phyloP scores from a whole-genome alignment of 139 green algal species.

The Mychonastes homosphaera region DNA sequence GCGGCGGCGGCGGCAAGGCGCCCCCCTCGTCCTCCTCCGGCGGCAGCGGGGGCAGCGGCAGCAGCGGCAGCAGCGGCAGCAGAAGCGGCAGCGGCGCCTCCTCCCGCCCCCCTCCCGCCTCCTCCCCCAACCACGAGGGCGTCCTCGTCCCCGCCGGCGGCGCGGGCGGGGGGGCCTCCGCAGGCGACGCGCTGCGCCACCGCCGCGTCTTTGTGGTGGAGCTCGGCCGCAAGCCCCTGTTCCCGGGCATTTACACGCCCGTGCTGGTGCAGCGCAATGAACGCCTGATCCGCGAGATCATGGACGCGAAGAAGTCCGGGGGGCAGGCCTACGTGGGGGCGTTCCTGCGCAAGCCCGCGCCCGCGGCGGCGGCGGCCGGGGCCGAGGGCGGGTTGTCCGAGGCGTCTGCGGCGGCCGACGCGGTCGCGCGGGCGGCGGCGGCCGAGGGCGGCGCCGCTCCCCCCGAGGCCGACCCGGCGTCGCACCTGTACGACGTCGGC shows the following conservation, averaged over 20 bases:
- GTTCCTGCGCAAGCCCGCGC: constrained; percentile 54
- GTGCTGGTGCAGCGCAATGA: constrained; percentile 62
- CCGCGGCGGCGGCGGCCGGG: constrained; percentile 11
- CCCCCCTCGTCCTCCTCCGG: no score
- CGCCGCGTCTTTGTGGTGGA: constrained; percentile 61
- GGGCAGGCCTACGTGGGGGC: constrained; percentile 84
- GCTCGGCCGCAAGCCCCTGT: constrained; percentile 62
- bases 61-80: no score
- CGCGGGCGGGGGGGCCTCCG: no score
- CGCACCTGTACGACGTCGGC: constrained; percentile 65
- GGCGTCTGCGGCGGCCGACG: not conserved
- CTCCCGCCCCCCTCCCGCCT: no score
- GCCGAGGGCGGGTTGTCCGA: not conserved
- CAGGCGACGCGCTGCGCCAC: no score
- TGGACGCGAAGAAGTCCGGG: constrained; percentile 53
- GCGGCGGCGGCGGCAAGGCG: no score
- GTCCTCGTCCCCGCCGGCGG: no score
- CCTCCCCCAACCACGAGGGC: no score
- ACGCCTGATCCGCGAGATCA: constrained; percentile 70
- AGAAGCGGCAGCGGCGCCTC: no score
- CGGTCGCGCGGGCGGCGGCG: not conserved
- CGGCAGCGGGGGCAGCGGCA: no score
- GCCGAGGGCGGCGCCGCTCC: not conserved
- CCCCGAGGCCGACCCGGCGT: constrained; percentile 15
- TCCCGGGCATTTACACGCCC: constrained; percentile 76